A percentile compares a stretch with the other conserved stretches of the same genome.
Evolutionary conservation across 2,329 filamentous ascomycete species (phyloP).

Genomic region (Stemphylium beticola): DNA sequence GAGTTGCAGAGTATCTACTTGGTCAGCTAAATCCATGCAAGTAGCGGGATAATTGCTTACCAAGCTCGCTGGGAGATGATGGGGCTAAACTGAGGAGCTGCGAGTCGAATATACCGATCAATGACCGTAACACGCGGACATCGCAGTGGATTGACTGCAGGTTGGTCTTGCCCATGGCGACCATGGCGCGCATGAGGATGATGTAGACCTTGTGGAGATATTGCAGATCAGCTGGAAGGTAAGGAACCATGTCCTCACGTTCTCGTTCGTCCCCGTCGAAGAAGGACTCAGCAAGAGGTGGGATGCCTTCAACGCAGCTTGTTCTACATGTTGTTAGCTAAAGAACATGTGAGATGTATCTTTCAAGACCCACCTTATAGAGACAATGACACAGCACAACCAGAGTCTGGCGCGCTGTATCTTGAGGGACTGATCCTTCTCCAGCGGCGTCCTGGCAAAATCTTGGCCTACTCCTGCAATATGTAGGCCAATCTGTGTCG

Average conservation of each 20-base stretch:
- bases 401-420: constrained; percentile 46
- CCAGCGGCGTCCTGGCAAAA: constrained; percentile 47
- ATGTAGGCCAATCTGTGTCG: constrained; percentile 51
- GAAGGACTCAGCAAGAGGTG: constrained; percentile 43
- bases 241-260: constrained; percentile 42
- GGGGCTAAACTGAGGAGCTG: constrained; percentile 39
- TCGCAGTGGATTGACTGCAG: constrained; percentile 41
- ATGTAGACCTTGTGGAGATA: constrained; percentile 45
- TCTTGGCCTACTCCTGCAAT: constrained; percentile 50
- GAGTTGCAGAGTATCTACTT: constrained; percentile 40
- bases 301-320: constrained; percentile 44
- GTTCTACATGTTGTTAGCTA: constrained; percentile 31
- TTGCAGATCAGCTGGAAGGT: constrained; percentile 38
- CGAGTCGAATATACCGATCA: constrained; percentile 46
- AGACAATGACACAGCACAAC: constrained; percentile 48
- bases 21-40: constrained; percentile 15
- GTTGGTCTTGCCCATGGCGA: constrained; percentile 43
- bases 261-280: constrained; percentile 43
- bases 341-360: not conserved
- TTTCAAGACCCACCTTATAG: constrained; percentile 36
- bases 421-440: constrained; percentile 45
- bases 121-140: constrained; percentile 38
- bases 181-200: constrained; percentile 41
- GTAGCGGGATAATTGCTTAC: constrained; percentile 21
- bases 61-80: constrained; percentile 40